Conservation (phyloP, 129 eudicot species). For the Arctium minus region DNA sequence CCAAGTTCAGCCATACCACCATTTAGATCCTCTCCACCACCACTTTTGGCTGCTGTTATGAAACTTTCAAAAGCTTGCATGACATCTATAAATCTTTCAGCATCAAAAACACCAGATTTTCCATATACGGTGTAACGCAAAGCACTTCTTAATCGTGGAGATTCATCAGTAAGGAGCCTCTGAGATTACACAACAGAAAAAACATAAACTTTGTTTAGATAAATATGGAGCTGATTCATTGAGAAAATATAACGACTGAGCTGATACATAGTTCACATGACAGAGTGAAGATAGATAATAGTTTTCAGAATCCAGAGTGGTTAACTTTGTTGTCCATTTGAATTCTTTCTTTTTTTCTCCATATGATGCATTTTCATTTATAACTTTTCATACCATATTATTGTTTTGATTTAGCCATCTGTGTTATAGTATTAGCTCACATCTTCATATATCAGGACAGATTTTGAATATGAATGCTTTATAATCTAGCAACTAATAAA, state of each 20-base stretch:
- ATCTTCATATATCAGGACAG: background rate
- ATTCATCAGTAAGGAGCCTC: conserved; percentile 98
- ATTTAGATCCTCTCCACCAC: conserved; percentile 86
- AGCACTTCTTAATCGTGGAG: conserved; percentile 96
- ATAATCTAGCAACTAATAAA: background rate
- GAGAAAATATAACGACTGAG: background rate
- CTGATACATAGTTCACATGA: background rate
- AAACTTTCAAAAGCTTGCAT: conserved; percentile 99
- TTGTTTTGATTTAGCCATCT: background rate
- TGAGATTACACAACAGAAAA: conserved; percentile 29
- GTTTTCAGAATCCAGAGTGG: conserved; percentile 1
- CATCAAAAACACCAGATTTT: conserved; percentile 91
- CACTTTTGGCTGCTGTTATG: conserved; percentile 95
- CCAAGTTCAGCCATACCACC: conserved; percentile 99
- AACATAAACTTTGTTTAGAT: background rate
- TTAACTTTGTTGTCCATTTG: background rate
- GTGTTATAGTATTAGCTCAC: background rate
- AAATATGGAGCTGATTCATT: background rate
- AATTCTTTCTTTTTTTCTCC: background rate
- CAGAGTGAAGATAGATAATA: background rate
- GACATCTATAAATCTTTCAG: conserved; percentile 95
- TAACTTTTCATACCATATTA: conserved; percentile 1
- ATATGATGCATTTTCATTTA: background rate
- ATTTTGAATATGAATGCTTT: background rate
- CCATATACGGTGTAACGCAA: conserved; percentile 95